phyloP scores from a whole-genome alignment of 306 rosid species.

The Cucumis cinereus region DNA sequence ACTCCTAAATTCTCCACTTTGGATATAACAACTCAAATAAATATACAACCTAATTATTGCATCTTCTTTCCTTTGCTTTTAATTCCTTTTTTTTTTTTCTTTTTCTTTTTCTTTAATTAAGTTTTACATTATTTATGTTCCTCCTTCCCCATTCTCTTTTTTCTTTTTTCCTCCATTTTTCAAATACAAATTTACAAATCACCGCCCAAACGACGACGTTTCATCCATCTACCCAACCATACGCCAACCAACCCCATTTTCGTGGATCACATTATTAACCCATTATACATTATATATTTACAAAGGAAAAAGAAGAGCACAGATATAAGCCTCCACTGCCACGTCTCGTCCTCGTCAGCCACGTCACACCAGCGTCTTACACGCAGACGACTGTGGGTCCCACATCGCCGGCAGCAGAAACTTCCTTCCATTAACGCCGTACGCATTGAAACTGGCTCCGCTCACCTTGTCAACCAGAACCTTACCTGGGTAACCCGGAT shows the following conservation, averaged over 20 bases:
- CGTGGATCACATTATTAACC: conserved; percentile 19
- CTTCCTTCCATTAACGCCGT: conserved; percentile 56
- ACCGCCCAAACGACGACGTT: conserved; percentile 36
- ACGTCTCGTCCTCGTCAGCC: not conserved
- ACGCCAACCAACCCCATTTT: not conserved
- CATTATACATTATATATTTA: not conserved
- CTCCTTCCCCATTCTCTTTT: not conserved
- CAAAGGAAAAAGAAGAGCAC: not conserved
- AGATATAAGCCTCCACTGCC: not conserved
- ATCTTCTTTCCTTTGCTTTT: not conserved
- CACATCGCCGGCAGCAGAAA: conserved; percentile 84
- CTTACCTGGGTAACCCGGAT: conserved; percentile 78
- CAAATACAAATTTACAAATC: conserved; percentile 36
- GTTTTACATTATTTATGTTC: not conserved
- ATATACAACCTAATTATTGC: not conserved
- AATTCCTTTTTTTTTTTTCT: not conserved
- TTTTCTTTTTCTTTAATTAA: not conserved
- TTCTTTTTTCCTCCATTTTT: conserved; percentile 4
- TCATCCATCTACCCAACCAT: conserved; percentile 6
- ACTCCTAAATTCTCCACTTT: not conserved
- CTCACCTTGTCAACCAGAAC: conserved; percentile 29
- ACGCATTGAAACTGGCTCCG: conserved; percentile 77
- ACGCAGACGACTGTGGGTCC: conserved; percentile 62
- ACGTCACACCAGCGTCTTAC: conserved; percentile 55
- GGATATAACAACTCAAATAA: not conserved